Base-by-base conservation (phyloP, 2,329 filamentous ascomycete species). In the Myriosclerotinia duriaeana region DNA sequence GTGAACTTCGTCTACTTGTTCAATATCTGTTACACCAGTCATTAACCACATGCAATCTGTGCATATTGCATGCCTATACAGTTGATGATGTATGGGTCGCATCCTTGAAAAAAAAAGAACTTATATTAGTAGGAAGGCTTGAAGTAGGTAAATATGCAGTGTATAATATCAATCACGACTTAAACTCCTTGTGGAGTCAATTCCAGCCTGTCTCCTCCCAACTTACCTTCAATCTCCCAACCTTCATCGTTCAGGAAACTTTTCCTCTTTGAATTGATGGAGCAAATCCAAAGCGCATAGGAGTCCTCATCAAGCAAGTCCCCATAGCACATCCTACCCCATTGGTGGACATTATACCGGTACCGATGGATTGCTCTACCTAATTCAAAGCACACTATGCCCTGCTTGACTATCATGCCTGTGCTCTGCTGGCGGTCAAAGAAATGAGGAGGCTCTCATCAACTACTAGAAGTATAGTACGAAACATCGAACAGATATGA, bases 371-470 rank as follows among this genome's bases (percentile, higher is more conserved):
- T 34, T 34, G 30, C 30, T 34, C 30, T 34, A 34, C 48, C 42
- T 22, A 36, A 46, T 56, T 55, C 52, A 55, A 44, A 52, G 46
- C 64, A 65, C 54, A 65, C 64, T 53, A 65, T 65, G 64, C 62
- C 58, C 38, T 65, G 53, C 34, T 48, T 50, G 53, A 59, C 34
- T 65, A 14, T 52, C 46, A 65, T 53, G 64, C 64, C 55, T 53
- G 48, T 53, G 64, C 55, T 66, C 55, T 60, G 53, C 62, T 61
- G 55, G 64, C 64, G 64, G 64, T 66, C 64, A 66, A 58, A 65
- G 63, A 59, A 58, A 60, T 60, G 64, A 66, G 46, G 38, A 38
- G 58, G 58, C 34, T 60, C 53, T 61, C 42, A 61, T 53, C 64
- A 61, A 46, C 55, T 53, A 53, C 36, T 61, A 44, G 55, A 53